Evolutionary conservation across 148 eudicot species (phyloP).

Genomic region (Amaranthus cruentus): DNA sequence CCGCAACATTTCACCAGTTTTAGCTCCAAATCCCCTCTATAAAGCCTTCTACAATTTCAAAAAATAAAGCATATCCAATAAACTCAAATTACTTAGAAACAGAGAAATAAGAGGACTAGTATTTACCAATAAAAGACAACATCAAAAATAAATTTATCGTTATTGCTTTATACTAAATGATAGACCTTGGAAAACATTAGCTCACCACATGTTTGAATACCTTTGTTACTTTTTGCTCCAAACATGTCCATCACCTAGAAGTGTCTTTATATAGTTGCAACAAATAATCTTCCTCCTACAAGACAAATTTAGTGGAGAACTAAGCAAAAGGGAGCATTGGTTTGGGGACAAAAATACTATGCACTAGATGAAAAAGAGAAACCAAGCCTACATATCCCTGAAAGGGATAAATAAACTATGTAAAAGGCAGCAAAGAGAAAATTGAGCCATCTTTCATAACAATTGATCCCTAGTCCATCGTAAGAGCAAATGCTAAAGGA

Average conservation of each 20-base stretch:
- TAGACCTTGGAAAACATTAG: constrained; percentile 70
- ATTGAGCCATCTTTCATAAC: background rate
- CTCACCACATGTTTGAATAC: constrained; percentile 77
- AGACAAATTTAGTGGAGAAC: constrained; percentile 7
- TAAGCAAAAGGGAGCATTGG: background rate
- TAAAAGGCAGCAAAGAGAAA: no score
- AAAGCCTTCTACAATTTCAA: constrained; percentile 59
- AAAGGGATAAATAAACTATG: no score
- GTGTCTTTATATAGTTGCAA: constrained; percentile 65
- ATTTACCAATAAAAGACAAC: background rate
- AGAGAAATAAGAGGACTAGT: background rate
- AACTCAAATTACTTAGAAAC: background rate
- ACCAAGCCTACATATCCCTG: no score
- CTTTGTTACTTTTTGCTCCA: constrained; percentile 71
- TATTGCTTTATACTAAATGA: constrained; percentile 5
- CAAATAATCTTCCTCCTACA: constrained; percentile 75
- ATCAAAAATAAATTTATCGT: background rate
- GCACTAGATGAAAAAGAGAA: background rate
- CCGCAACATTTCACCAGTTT: constrained; percentile 98
- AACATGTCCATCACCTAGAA: constrained; percentile 88
- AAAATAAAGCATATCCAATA: background rate
- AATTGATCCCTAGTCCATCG: background rate
- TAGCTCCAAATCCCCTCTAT: constrained; percentile 75
- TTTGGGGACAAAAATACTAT: background rate
- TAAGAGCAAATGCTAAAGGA: background rate